These are phyloP conservation scores for Teratosphaeriaceae sp. DNA, from an alignment of 2,329 filamentous ascomycete species.

Conservation along the genomic window DNA sequence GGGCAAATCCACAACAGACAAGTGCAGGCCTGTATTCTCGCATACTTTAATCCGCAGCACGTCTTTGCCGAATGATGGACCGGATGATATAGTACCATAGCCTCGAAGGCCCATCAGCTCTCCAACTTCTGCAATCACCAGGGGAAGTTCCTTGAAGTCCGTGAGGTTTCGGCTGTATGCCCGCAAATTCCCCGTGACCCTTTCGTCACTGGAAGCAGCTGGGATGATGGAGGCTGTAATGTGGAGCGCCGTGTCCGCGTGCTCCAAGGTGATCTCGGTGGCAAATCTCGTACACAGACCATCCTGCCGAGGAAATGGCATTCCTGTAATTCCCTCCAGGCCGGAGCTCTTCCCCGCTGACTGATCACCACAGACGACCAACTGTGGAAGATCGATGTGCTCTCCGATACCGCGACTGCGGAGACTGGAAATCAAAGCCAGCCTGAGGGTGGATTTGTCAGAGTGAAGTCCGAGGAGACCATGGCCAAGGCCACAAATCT, in stretches of 20 bases:
- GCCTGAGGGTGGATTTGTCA: neutral
- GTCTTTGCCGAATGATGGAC: neutral
- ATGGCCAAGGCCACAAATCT: too few species aligned
- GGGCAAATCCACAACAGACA: slow-evolving; percentile 16
- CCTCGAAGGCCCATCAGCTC: slow-evolving; percentile 40
- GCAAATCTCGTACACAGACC: slow-evolving; percentile 46
- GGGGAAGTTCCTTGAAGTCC: slow-evolving; percentile 34
- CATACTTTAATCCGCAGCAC: slow-evolving; percentile 1
- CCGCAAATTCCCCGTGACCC: neutral
- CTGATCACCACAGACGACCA: slow-evolving; percentile 28
- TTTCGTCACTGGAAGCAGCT: neutral
- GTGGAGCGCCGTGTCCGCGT: neutral
- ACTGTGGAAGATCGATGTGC: slow-evolving; percentile 24
- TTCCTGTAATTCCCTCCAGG: slow-evolving; percentile 54
- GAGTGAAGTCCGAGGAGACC: neutral
- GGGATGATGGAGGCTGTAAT: neutral
- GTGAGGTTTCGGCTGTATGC: neutral
- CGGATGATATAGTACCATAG: neutral
- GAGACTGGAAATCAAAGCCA: slow-evolving; percentile 22
- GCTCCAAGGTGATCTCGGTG: slow-evolving; percentile 17
- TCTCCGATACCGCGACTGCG: slow-evolving; percentile 36
- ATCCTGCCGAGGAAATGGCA: slow-evolving; percentile 52
- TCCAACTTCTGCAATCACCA: slow-evolving; percentile 45
- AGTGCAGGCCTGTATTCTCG: neutral
- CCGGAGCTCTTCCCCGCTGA: slow-evolving; percentile 57